Evolutionary conservation across 139 green algal genomes (phyloP).

Genomic region (Picochlorum sp.): DNA sequence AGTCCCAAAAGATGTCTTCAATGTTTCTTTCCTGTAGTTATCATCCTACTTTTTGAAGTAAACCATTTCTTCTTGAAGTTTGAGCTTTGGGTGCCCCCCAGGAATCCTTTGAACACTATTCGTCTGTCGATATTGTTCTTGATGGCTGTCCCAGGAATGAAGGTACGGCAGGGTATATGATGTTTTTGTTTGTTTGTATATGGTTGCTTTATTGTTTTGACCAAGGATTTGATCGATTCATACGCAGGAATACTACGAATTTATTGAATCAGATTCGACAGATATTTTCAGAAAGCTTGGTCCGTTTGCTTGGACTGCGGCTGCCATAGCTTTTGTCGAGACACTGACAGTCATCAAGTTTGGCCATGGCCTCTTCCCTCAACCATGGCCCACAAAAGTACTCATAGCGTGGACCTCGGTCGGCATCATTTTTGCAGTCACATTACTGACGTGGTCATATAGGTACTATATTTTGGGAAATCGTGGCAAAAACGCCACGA

Average conservation of each 20-base stretch:
- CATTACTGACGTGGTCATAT: conserved; percentile 31
- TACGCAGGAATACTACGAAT: conserved; percentile 78
- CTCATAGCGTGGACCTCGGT: conserved; percentile 28
- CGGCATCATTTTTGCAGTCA: neutral
- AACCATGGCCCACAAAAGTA: conserved; percentile 41
- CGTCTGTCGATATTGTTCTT: conserved; percentile 49
- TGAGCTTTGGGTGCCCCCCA: conserved; percentile 76
- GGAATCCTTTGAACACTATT: conserved; percentile 69
- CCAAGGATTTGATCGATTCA: neutral
- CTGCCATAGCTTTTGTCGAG: conserved; percentile 46
- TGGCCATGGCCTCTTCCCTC: conserved; percentile 43
- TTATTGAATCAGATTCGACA: conserved; percentile 40
- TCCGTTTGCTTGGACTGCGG: conserved; percentile 66
- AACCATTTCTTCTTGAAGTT: conserved; percentile 96
- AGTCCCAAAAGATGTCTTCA: conserved; percentile 46
- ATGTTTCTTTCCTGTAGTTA: conserved; percentile 10
- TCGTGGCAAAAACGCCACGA: neutral
- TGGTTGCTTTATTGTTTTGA: too few relatives aligned
- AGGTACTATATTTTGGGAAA: conserved; percentile 11
- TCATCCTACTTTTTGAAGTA: conserved; percentile 49
- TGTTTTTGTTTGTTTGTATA: neutral
- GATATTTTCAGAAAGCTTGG: conserved; percentile 61
- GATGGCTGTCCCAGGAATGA: conserved; percentile 44
- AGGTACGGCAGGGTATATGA: too few relatives aligned
- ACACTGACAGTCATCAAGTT: conserved; percentile 74